phyloP scores from a whole-genome alignment of 495 filamentous ascomycete species.

The Penicillium bovifimosum region DNA sequence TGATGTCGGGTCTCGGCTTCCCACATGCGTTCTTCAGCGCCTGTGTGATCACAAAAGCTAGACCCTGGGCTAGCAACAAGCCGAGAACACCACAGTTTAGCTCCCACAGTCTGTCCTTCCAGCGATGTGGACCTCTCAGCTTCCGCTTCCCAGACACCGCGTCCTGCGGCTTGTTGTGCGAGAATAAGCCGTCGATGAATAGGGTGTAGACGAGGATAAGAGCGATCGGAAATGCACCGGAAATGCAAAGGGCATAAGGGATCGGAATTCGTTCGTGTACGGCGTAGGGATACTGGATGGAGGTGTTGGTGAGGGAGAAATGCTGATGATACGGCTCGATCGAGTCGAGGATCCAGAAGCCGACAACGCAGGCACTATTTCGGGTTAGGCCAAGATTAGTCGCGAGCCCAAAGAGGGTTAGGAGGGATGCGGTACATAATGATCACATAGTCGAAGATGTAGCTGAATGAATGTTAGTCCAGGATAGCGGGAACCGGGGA shows the following conservation, averaged over 20 bases:
- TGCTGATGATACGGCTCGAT: constrained; percentile 55
- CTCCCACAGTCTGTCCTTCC: constrained; percentile 68
- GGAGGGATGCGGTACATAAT: constrained; percentile 42
- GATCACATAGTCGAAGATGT: constrained; percentile 64
- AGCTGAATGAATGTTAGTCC: constrained; percentile 35
- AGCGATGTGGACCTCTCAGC: constrained; percentile 62
- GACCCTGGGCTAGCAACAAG: constrained; percentile 58
- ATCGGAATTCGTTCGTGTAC: constrained; percentile 67
- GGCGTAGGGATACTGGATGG: constrained; percentile 68
- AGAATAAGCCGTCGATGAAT: constrained; percentile 62
- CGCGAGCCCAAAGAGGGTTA: constrained; percentile 21
- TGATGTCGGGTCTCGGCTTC: constrained; percentile 78
- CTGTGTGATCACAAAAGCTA: constrained; percentile 72
- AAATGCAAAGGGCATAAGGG: constrained; percentile 49
- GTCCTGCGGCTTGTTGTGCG: constrained; percentile 52
- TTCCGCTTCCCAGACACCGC: constrained; percentile 38
- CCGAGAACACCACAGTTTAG: constrained; percentile 76
- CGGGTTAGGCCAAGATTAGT: constrained; percentile 2
- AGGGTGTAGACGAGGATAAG: constrained; percentile 70
- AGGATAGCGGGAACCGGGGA: constrained; percentile 1
- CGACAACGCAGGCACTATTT: constrained; percentile 42
- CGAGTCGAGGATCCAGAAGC: constrained; percentile 50
- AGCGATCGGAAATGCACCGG: constrained; percentile 51
- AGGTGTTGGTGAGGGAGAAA: constrained; percentile 55
- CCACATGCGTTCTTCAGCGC: constrained; percentile 82